Evolutionary conservation across 805 yeast genomes (phyloP).

Genomic region (Metschnikowia gelsemii): DNA sequence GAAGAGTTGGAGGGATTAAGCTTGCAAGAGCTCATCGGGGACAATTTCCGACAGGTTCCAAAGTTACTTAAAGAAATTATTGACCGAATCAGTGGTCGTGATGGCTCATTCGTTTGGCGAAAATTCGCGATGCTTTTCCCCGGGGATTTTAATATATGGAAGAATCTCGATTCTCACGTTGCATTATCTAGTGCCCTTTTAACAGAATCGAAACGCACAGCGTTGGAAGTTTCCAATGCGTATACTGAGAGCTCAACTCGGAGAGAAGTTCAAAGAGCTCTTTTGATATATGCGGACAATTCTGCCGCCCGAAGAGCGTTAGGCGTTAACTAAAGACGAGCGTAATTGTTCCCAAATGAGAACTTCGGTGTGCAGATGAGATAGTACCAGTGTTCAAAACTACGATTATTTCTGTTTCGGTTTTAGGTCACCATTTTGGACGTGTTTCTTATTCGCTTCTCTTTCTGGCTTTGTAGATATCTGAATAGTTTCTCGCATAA

Average conservation of each 20-base stretch:
- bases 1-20: slow-evolving; percentile 61
- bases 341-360: too few relatives aligned
- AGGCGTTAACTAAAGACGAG: too few relatives aligned
- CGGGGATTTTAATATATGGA: slow-evolving; percentile 67
- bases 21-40: slow-evolving; percentile 47
- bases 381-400: too few relatives aligned
- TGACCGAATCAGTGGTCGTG: slow-evolving; percentile 31
- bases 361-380: too few relatives aligned
- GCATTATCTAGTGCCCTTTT: slow-evolving; percentile 59
- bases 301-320: slow-evolving; percentile 13
- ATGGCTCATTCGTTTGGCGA: slow-evolving; percentile 50
- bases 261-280: slow-evolving; percentile 63
- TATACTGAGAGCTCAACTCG: slow-evolving; percentile 49
- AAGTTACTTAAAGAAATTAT: slow-evolving; percentile 54
- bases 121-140: slow-evolving; percentile 76
- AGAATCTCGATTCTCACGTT: slow-evolving; percentile 51
- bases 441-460: too few relatives aligned
- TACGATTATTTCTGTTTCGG: too few relatives aligned
- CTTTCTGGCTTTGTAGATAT: too few relatives aligned
- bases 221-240: slow-evolving; percentile 52
- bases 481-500: too few relatives aligned
- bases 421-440: too few relatives aligned
- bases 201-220: slow-evolving; percentile 49
- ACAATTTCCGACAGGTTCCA: slow-evolving; percentile 56
- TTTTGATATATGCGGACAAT: slow-evolving; percentile 56